Evolutionary conservation across 2,329 filamentous ascomycete genomes (phyloP).

Genomic region (Colletotrichum sp.): DNA sequence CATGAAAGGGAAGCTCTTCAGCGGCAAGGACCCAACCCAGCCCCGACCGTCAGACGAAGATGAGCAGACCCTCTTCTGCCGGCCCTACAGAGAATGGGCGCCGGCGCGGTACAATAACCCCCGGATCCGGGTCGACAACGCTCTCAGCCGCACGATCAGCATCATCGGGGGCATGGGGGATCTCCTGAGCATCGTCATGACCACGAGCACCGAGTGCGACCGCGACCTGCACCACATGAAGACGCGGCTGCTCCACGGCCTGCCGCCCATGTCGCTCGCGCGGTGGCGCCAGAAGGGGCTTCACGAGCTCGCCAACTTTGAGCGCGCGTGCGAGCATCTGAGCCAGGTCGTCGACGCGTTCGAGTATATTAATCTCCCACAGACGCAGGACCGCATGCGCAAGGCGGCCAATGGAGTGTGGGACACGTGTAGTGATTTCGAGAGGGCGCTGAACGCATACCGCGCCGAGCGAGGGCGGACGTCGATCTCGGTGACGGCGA

Average conservation of each 20-base stretch:
- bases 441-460: not conserved
- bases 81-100: slow-evolving; percentile 3
- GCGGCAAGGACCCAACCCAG: not conserved
- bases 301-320: not conserved
- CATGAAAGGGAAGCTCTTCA: not conserved
- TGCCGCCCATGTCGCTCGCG: not conserved
- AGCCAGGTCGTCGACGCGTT: not conserved
- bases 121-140: not conserved
- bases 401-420: not conserved
- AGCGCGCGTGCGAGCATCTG: not conserved
- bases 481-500: not conserved
- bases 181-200: not conserved
- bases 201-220: not conserved
- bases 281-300: not conserved
- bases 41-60: not conserved
- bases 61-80: not conserved
- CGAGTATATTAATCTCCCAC: slow-evolving; percentile 1
- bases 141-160: not conserved
- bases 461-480: not conserved
- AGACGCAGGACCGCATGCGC: not conserved
- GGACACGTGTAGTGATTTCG: not conserved
- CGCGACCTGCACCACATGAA: slow-evolving; percentile 8
- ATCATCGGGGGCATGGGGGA: not conserved
- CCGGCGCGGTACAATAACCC: not conserved
- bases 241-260: not conserved